phyloP scores from a whole-genome alignment of 73 alveolate species.

The Uronychia setigera region DNA sequence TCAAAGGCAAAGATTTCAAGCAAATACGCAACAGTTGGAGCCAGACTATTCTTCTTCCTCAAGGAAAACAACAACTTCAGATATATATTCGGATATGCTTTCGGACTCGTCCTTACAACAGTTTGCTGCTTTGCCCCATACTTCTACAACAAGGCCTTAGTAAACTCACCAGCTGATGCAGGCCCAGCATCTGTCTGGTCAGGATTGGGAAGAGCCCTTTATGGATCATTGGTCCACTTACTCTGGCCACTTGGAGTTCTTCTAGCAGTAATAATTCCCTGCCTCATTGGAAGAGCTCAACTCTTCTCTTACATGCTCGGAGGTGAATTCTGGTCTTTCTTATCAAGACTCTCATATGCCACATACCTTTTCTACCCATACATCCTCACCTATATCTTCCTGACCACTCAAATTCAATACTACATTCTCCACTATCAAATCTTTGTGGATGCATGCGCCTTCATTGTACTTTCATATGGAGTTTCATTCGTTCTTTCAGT shows the following conservation, averaged over 20 bases:
- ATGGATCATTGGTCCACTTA: slow-evolving; percentile 25
- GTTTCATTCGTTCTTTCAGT: too few species aligned
- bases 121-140: neutral
- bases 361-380: slow-evolving; percentile 13
- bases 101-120: neutral
- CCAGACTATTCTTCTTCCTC: neutral
- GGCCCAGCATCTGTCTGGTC: neutral
- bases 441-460: too few species aligned
- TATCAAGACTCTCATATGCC: slow-evolving; percentile 25
- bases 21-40: neutral
- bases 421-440: neutral
- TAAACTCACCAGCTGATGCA: neutral
- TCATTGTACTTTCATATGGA: too few species aligned
- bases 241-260: slow-evolving; percentile 27
- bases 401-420: neutral
- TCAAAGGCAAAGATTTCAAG: neutral
- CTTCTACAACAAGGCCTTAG: neutral
- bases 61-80: neutral
- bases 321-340: slow-evolving; percentile 39
- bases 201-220: slow-evolving; percentile 15
- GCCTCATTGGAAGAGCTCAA: slow-evolving; percentile 33
- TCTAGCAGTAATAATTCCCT: slow-evolving; percentile 27
- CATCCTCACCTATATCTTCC: neutral
- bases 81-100: neutral
- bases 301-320: slow-evolving; percentile 44